Evolutionary conservation across 352 stramenopile species (phyloP).

Genomic region (Phytophthora capsici): DNA sequence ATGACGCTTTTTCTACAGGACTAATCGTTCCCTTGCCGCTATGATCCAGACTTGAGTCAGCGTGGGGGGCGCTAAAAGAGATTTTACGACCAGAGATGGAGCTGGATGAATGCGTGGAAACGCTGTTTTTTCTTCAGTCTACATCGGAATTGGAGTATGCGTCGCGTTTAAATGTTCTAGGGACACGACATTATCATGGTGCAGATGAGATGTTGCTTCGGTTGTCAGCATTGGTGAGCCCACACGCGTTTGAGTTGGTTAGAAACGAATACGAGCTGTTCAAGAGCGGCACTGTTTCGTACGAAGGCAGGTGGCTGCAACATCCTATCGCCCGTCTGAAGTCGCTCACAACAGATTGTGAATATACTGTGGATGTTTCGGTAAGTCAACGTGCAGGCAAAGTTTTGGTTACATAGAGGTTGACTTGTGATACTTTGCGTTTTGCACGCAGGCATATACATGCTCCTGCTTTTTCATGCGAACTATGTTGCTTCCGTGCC

Average conservation of each 20-base stretch:
- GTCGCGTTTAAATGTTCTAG: background rate
- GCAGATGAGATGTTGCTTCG: background rate
- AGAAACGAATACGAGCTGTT: conserved; percentile 3
- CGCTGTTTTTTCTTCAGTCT: conserved; percentile 3
- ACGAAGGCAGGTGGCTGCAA: conserved; percentile 5
- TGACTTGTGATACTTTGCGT: no score
- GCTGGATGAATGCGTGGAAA: conserved; percentile 17
- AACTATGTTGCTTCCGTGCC: conserved; percentile 6
- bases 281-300: background rate
- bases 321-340: no score
- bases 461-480: conserved; percentile 10
- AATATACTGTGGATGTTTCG: no score
- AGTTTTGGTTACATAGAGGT: no score
- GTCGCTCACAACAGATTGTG: no score
- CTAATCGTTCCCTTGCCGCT: no score
- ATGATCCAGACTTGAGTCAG: conserved; percentile 7
- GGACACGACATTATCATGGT: conserved; percentile 1
- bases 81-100: conserved; percentile 17
- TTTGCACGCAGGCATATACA: no score
- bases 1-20: no score
- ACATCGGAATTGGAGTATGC: conserved; percentile 6
- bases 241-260: background rate
- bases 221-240: conserved; percentile 2
- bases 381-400: no score
- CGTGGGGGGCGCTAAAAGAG: background rate